Percentiles rank a stretch among this genome's conserved stretches.
These are phyloP conservation scores for Paralagenidium karlingii DNA, from an alignment of 352 stramenopile species.

Conservation along the genomic window DNA sequence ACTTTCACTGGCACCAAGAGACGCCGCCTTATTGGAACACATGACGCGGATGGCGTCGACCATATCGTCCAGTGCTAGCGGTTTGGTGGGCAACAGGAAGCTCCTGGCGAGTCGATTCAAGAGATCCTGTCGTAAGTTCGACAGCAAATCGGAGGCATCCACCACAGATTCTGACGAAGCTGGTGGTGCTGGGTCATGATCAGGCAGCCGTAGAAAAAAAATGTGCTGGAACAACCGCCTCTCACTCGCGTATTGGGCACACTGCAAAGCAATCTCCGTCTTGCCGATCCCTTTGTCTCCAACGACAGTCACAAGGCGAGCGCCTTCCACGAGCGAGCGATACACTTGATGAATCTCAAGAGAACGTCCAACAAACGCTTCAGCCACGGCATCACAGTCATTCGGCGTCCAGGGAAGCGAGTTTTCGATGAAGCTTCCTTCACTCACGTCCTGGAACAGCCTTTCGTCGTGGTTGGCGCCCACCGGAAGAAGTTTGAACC, in stretches of 20 bases:
- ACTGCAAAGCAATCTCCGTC: constrained; percentile 65
- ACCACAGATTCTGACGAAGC: not conserved
- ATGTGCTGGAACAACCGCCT: constrained; percentile 56
- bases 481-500: constrained; percentile 71
- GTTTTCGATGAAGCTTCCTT: constrained; percentile 48
- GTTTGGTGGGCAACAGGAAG: constrained; percentile 15
- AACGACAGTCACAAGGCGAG: constrained; percentile 58
- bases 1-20: too few relatives aligned
- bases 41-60: constrained; percentile 35
- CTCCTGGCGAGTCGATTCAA: constrained; percentile 24
- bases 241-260: constrained; percentile 64
- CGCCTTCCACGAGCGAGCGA: constrained; percentile 64
- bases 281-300: constrained; percentile 68
- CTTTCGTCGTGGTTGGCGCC: constrained; percentile 60
- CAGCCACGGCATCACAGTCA: constrained; percentile 58
- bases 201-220: constrained; percentile 52
- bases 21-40: constrained; percentile 21
- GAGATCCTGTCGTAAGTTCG: constrained; percentile 1
- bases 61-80: constrained; percentile 20
- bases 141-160: too few relatives aligned
- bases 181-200: not conserved
- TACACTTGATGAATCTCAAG: constrained; percentile 70
- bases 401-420: constrained; percentile 39
- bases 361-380: constrained; percentile 66
- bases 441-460: constrained; percentile 47